Conservation (phyloP, 192 early-diverging fungal species). For the Coemansia sp. region DNA sequence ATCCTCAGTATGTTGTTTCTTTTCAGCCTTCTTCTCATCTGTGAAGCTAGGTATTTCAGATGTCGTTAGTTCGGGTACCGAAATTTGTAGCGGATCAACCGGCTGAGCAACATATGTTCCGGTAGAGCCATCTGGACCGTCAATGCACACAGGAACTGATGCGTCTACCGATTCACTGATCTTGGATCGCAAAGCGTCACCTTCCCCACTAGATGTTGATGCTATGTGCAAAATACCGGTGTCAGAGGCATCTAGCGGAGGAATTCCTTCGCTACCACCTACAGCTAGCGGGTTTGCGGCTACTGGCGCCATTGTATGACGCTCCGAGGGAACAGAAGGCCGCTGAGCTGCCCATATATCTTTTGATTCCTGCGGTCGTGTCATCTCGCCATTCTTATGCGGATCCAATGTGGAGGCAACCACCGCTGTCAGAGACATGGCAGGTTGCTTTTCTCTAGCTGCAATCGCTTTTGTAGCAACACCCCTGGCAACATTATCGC, state of each 20-base stretch:
- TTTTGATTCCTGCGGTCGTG: not conserved
- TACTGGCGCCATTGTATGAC: not conserved
- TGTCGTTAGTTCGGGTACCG: not conserved
- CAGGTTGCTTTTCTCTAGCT: conserved; percentile 9
- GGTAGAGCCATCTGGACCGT: conserved; percentile 19
- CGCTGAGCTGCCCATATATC: not conserved
- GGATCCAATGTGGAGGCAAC: not conserved
- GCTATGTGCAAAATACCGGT: conserved; percentile 47
- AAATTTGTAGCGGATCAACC: conserved; percentile 1
- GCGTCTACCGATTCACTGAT: conserved; percentile 28
- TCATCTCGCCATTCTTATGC: not conserved
- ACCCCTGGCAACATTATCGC: not conserved
- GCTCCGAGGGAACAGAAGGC: not conserved
- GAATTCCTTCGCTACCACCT: conserved; percentile 1
- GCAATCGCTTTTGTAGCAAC: conserved; percentile 1
- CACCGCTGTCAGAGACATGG: not conserved
- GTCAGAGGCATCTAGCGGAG: conserved; percentile 48
- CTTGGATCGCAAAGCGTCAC: conserved; percentile 18
- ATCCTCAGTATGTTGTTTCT: not conserved
- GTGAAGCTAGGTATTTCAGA: not conserved
- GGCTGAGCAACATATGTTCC: conserved; percentile 31
- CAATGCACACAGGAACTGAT: conserved; percentile 36
- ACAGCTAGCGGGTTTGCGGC: not conserved
- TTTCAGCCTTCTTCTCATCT: not conserved
- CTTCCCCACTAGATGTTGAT: conserved; percentile 14